A percentile compares a stretch with the other conserved stretches of the same genome.
phyloP scores from a whole-genome alignment of 805 yeast genomes.

The Saturnispora besseyi region DNA sequence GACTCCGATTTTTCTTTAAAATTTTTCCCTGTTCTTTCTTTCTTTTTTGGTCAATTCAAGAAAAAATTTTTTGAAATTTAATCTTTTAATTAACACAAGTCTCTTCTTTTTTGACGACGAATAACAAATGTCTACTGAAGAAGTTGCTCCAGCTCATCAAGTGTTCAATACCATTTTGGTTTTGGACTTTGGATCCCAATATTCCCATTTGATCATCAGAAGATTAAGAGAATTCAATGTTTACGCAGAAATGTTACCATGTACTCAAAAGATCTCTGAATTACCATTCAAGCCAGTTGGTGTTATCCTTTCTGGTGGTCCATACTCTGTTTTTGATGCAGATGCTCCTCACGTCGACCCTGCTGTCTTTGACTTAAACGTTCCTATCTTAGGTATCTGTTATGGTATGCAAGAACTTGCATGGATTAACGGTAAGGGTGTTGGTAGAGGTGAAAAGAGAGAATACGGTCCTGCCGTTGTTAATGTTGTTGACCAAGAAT shows the following conservation, averaged over 20 bases:
- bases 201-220: constrained; percentile 93
- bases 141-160: constrained; percentile 56
- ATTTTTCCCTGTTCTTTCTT: not conserved
- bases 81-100: not conserved
- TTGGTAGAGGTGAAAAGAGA: constrained; percentile 92
- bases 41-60: not conserved
- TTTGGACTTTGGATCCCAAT: constrained; percentile 97
- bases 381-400: constrained; percentile 95
- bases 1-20: not conserved
- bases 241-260: constrained; percentile 98
- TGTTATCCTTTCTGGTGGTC: constrained; percentile 92
- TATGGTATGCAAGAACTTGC: constrained; percentile 99
- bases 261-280: constrained; percentile 94
- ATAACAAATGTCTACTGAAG: constrained; percentile 14
- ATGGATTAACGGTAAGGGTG: constrained; percentile 92
- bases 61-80: not conserved
- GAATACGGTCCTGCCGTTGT: constrained; percentile 96
- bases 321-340: constrained; percentile 91
- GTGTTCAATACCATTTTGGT: constrained; percentile 96
- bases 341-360: constrained; percentile 98
- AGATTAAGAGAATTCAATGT: constrained; percentile 96
- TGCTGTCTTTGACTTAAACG: constrained; percentile 80
- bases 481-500: constrained; percentile 62
- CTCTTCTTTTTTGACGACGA: not conserved
- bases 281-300: constrained; percentile 94